These are phyloP conservation scores for Coniferiporia sulphurascens DNA, from an alignment of 1,284 basidiomycete genomes.

Conservation along the genomic window DNA sequence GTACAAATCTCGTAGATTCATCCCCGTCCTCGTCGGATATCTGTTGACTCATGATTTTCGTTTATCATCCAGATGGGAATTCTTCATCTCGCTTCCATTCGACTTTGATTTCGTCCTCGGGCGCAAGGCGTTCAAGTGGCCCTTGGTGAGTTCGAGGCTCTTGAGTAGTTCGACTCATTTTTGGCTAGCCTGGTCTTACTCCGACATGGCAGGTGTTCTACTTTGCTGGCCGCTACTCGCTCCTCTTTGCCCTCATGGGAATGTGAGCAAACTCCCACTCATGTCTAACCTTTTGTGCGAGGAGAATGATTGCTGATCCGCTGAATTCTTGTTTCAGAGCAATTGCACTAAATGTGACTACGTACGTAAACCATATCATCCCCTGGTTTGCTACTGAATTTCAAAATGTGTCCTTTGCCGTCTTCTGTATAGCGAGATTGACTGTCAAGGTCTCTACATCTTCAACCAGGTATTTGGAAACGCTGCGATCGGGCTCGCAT, in stretches of 20 bases:
- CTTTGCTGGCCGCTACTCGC: constrained; percentile 65
- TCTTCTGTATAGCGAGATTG: constrained; percentile 39
- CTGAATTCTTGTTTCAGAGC: constrained; percentile 32
- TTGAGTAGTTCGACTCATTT: constrained; percentile 5
- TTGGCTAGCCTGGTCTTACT: not conserved
- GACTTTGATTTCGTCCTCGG: constrained; percentile 63
- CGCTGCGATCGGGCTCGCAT: constrained; percentile 67
- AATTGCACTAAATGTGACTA: constrained; percentile 52
- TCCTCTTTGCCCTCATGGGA: constrained; percentile 64
- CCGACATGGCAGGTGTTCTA: constrained; percentile 53
- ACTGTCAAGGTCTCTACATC: constrained; percentile 68
- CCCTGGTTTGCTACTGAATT: too few species aligned
- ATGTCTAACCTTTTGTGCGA: not conserved
- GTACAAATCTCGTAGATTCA: constrained; percentile 21
- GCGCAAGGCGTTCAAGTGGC: constrained; percentile 58
- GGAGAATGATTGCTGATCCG: constrained; percentile 10
- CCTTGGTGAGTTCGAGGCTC: constrained; percentile 38
- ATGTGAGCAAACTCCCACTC: constrained; percentile 44
- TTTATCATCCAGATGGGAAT: constrained; percentile 49
- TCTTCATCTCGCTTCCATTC: constrained; percentile 58
- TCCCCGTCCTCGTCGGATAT: not conserved
- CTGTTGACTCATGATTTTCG: not conserved
- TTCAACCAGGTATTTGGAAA: constrained; percentile 71
- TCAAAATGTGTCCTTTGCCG: too few species aligned
- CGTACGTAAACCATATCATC: constrained; percentile 30